These are phyloP conservation scores for Neolentinus lepideus DNA, from an alignment of 1,284 basidiomycete genomes.

Conservation along the genomic window DNA sequence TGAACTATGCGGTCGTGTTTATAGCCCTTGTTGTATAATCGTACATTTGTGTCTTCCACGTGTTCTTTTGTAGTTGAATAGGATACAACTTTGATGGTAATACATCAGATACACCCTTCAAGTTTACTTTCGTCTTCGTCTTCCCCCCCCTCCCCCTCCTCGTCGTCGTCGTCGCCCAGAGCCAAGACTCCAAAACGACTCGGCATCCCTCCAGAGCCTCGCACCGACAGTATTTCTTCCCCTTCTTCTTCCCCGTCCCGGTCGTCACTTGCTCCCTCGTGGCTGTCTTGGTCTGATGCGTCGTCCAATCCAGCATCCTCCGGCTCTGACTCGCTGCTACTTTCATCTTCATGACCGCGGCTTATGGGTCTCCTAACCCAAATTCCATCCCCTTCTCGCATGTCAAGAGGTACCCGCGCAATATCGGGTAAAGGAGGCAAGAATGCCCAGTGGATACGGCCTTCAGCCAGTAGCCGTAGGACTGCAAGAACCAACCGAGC, in stretches of 20 bases:
- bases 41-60: too few species aligned
- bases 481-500: conserved; percentile 35
- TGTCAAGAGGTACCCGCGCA: conserved; percentile 16
- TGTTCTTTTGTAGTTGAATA: too few species aligned
- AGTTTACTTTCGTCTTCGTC: too few species aligned
- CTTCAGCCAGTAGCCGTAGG: conserved; percentile 74
- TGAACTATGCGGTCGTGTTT: too few species aligned
- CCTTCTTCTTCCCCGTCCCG: conserved; percentile 6
- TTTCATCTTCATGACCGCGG: conserved; percentile 23
- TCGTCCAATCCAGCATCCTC: conserved; percentile 9
- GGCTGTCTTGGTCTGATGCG: conserved; percentile 10
- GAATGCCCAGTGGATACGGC: conserved; percentile 78
- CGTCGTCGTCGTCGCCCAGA: conserved; percentile 7
- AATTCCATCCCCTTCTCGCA: conserved; percentile 36
- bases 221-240: conserved; percentile 5
- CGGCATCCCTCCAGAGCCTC: neutral
- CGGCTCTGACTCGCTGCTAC: conserved; percentile 12
- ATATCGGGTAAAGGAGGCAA: conserved; percentile 55
- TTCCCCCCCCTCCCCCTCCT: neutral
- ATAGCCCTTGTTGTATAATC: too few species aligned
- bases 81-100: too few species aligned
- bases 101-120: too few species aligned
- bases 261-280: conserved; percentile 21
- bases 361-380: conserved; percentile 40
- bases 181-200: conserved; percentile 16